These are phyloP conservation scores for Craterostigma plantagineum DNA, from an alignment of 257 asterid genomes.

Conservation along the genomic window DNA sequence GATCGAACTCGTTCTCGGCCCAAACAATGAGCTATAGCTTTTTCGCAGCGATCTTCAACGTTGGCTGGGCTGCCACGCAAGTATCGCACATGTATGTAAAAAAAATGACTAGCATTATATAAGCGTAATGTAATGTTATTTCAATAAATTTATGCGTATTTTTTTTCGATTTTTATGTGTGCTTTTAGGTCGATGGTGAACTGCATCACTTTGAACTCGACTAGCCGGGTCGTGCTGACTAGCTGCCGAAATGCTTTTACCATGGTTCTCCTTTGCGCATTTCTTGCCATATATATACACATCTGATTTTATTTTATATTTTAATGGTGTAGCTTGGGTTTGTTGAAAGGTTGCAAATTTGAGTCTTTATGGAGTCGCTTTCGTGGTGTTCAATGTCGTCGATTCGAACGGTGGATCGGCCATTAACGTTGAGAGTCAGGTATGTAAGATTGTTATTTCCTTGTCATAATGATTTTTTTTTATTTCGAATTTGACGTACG, in stretches of 20 bases:
- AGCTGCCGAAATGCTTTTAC: conserved; percentile 93
- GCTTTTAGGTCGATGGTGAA: conserved; percentile 89
- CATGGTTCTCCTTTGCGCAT: conserved; percentile 54
- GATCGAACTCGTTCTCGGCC: conserved; percentile 36
- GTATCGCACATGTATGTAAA: conserved; percentile 75
- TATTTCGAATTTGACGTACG: not conserved
- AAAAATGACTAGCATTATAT: not conserved
- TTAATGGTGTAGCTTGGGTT: conserved; percentile 3
- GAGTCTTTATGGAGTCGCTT: conserved; percentile 70
- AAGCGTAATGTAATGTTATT: no score
- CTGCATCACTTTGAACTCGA: conserved; percentile 80
- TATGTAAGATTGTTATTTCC: conserved; percentile 10
- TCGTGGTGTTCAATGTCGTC: conserved; percentile 38
- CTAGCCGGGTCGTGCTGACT: conserved; percentile 84
- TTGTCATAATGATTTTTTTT: conserved; percentile 3
- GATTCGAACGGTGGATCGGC: conserved; percentile 19
- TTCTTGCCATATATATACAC: conserved; percentile 3
- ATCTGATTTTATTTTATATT: not conserved
- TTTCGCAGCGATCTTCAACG: conserved; percentile 73
- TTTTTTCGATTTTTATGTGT: conserved; percentile 1
- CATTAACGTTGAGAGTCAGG: conserved; percentile 56
- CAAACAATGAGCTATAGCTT: conserved; percentile 54
- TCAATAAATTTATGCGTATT: not conserved
- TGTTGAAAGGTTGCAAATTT: conserved; percentile 66
- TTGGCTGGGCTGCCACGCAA: conserved; percentile 98